Evolutionary conservation across 352 stramenopile species (phyloP), one percentile per base, ranked within the genome.

Genomic region (Globisporangium nagaii): DNA sequence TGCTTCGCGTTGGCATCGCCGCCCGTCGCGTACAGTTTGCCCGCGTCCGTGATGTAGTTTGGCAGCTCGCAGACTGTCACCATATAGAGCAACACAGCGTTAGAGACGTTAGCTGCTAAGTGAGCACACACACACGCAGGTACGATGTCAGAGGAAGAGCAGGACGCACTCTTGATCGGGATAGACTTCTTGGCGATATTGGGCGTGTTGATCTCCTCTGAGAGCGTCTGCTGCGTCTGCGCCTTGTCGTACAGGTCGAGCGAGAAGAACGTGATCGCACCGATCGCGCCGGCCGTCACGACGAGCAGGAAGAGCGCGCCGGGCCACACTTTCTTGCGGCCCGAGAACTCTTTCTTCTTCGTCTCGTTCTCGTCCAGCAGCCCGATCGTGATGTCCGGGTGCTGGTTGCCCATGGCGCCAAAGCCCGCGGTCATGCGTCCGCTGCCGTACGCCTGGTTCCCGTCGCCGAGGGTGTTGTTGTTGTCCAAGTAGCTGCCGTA

Each of bases 301-400:
- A 90, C 3, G 12, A 93, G 55, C 25, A 93, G 50, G n/a, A 90
- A 68, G 4, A 93, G 63, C 53, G 80, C 82, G 20, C 83, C 83
- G 9, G 83, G 83, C 83, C 83, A 93, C 19, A 90, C 80, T 24
- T 75, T 70, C 59, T 90, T 90, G 27, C 83, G 79, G 1, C 83
- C 83, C 53, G 75, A 69, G 55, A 76, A 90, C 24, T 68, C 62
- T 46, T 74, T 72, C 35, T 75, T 66, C 44, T 66, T 70, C 48
- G 56, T 62, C 30, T 62, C 60, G 27, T 56, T 58, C 24, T 84
- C 69, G 45, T 90, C 82, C 48, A 89, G 42, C 42, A 86, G 64
- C 3, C 83, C 83, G 48, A 93, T 75, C 9, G 76, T 76, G 54
- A 93, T 93, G 36, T 93, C 83, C 27, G 79, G 75, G 53, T 89